Base-by-base conservation (phyloP, 228 moss, liverwort and hornwort species). In the Sphagnum magellanicum region DNA sequence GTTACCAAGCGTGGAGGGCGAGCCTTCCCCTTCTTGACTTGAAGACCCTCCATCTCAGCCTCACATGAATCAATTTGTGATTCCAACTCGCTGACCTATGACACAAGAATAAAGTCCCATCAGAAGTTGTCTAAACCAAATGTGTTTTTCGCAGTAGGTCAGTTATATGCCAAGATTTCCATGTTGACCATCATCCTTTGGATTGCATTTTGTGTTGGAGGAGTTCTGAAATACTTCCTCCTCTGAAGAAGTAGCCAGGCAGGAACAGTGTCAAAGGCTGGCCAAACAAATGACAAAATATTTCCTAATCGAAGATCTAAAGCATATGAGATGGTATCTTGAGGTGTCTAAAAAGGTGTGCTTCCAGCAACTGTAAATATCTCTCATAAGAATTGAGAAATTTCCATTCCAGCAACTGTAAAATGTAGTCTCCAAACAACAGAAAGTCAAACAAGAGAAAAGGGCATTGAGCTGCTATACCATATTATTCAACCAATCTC, bases 401-500 rank as follows among this genome's bases (percentile, higher is more conserved):
- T 32, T 32, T 32, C 32, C 32, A 32, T 32, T 32, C 32, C 32
- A 32, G 32, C 32, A 32, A 32, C 32, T 32, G 32, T 32, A 32
- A 32, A 32, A 32, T 32, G 3, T 32, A 32, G 32, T 32, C 32
- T 32, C 32, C 32, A 32, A 32, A 32, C 32, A 32, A 32, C 32
- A 32, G 32, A 32, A 32, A 32, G 32, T 32, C 32, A 32, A 32
- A 3, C 32, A 32, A 32, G 32, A 32, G 32, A 32, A 32, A 32
- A 32, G 32, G 32, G 32, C 32, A 32, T 32, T 32, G 32, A 32
- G 32, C 32, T 32, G 32, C 32, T 32, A 32, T 70, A 97, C 96
- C 91, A 88, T 93, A 65, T 87, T 90, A 75, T 97, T 97, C 10
- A 97, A 74, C 96, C 96, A 97, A 83, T 97, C 96, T 70, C 93